Conservation (phyloP, 768 basidiomycete species). For the Sarcodon aspratus region DNA sequence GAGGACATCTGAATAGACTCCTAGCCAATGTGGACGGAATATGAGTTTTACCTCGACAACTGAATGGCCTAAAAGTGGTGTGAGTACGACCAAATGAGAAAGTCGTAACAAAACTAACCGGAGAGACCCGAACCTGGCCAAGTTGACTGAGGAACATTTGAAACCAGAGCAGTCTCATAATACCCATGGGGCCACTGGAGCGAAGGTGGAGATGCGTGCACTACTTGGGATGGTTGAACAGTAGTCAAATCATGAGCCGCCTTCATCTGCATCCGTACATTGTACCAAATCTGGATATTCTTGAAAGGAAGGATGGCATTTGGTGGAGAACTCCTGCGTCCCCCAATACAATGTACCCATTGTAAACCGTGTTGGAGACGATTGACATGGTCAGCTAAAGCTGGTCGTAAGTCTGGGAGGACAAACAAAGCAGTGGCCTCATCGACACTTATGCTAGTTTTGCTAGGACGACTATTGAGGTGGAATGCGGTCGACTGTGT, state of each 20-base stretch:
- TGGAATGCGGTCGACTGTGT: constrained; percentile 12
- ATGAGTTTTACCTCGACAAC: background rate
- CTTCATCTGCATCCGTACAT: background rate
- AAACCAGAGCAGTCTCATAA: background rate
- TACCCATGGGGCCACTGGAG: background rate
- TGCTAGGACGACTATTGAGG: constrained; percentile 11
- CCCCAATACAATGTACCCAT: background rate
- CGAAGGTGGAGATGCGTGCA: background rate
- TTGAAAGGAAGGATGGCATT: background rate
- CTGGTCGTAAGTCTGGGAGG: background rate
- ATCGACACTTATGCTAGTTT: constrained; percentile 11
- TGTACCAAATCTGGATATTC: background rate
- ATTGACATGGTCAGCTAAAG: background rate
- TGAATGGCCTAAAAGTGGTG: background rate
- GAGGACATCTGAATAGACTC: no score
- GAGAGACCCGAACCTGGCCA: background rate
- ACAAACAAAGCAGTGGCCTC: background rate
- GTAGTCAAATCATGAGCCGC: no score
- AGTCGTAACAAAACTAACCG: background rate
- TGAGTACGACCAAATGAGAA: background rate
- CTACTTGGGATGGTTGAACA: background rate
- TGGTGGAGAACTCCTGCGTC: background rate
- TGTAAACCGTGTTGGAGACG: background rate
- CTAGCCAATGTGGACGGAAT: background rate
- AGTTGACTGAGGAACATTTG: background rate